Evolutionary conservation across 139 green algal species (phyloP), one percentile per base, ranked within the genome.

Genomic region (Mychonastes homosphaera): DNA sequence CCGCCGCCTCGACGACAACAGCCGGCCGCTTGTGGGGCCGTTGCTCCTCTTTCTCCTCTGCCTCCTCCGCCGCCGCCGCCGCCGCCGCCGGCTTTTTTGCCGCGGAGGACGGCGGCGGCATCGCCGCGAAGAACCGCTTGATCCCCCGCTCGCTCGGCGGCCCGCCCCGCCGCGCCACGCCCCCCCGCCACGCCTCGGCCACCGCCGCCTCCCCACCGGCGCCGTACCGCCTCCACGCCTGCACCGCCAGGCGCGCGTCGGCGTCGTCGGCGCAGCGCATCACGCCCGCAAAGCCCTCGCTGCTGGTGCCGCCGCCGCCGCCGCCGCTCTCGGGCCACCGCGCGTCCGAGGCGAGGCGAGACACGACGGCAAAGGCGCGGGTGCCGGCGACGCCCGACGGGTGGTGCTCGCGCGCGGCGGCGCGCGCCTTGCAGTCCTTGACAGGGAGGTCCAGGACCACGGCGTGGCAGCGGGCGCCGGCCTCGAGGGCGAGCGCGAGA

Each of bases 341-440:
- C 41, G 6, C 23, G 40, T 4, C 19, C 40, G 23, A 3, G 40
- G 19, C 21, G 4, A 49, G 41, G 41, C 10, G 10, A 29, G 41
- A 49, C 4, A n/a, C 23, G 40, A 47, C 40, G 23, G 40, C 40
- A 47, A 26, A n/a, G 4, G 66, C 71, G 0, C 35, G 27, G 4
- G 49, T 26, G 2, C 73, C 81, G 62, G 84, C 49, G 29, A 90
- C 53, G 30, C 72, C 76, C 0, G 81, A 74, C 43, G 85, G 72
- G 54, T 89, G 82, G 4, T 58, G 62, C 13, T 49, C 28, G 6
- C 82, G 30, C 0, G 6, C 48, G 2, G 59, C 53, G 9, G 74
- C 80, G 28, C 81, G 62, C 16, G 46, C 19, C 23, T 58, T 49
- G 59, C 82, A 89, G 21, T 67, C 4, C 52, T 63, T 46, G 2